phyloP scores from a whole-genome alignment of 169 alveolate species.

The Plasmodium berghei region DNA sequence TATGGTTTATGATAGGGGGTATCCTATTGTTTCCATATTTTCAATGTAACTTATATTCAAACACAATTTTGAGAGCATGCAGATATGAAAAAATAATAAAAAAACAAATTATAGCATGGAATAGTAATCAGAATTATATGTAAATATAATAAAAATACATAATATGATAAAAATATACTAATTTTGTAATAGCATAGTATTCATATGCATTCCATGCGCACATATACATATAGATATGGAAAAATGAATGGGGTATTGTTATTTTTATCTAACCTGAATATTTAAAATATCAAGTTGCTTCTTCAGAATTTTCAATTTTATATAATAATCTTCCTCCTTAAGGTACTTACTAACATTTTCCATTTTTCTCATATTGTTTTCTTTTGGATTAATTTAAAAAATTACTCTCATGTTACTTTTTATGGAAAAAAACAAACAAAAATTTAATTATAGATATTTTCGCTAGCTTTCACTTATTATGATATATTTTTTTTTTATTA shows the following conservation, averaged over 20 bases:
- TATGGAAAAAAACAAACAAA: neutral
- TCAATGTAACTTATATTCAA: too few species aligned
- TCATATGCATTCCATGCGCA: neutral
- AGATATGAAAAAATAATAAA: too few species aligned
- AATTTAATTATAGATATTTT: slow-evolving; percentile 9
- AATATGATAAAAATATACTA: neutral
- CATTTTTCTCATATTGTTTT: slow-evolving; percentile 37
- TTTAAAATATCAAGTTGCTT: slow-evolving; percentile 58
- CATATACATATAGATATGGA: neutral
- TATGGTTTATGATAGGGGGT: neutral
- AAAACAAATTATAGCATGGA: too few species aligned
- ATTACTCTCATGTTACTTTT: slow-evolving; percentile 32
- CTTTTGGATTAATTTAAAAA: slow-evolving; percentile 12
- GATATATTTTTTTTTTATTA: too few species aligned
- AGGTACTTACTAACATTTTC: slow-evolving; percentile 28
- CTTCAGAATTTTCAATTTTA: slow-evolving; percentile 61
- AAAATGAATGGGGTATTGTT: too few species aligned
- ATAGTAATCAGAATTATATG: too few species aligned
- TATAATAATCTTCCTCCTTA: slow-evolving; percentile 65
- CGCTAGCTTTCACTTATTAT: neutral
- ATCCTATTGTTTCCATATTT: too few species aligned
- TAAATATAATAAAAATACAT: neutral
- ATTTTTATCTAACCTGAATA: slow-evolving; percentile 40
- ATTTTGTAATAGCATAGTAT: neutral
- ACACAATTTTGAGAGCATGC: too few species aligned